These are phyloP conservation scores for Termitomyces sp. DNA, from an alignment of 768 basidiomycete genomes.

Conservation along the genomic window DNA sequence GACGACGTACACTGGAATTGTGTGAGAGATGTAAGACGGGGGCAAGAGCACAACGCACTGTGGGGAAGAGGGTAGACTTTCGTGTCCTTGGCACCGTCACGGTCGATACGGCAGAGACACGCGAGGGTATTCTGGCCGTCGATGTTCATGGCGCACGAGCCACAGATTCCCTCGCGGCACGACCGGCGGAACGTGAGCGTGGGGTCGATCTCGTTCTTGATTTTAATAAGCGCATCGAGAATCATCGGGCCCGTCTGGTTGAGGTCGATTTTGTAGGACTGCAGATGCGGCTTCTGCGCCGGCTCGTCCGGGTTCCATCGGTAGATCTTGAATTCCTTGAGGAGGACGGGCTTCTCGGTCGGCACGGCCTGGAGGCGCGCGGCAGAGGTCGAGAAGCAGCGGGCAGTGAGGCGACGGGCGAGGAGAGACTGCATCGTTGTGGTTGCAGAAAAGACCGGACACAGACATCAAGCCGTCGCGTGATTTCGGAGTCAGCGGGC, in stretches of 20 bases:
- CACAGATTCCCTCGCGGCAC: constrained; percentile 95
- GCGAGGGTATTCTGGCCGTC: constrained; percentile 98
- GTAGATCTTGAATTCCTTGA: constrained; percentile 98
- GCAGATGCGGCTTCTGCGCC: constrained; percentile 83
- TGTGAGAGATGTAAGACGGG: not conserved
- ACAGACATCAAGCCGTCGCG: constrained; percentile 9
- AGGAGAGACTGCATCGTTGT: constrained; percentile 20
- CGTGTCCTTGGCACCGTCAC: constrained; percentile 62
- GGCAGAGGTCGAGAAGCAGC: constrained; percentile 18
- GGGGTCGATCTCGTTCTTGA: constrained; percentile 98
- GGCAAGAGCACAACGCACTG: constrained; percentile 59
- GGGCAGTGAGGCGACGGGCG: constrained; percentile 9
- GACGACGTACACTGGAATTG: constrained; percentile 85
- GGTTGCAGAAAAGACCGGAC: not conserved
- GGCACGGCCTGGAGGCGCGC: constrained; percentile 43
- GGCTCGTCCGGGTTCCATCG: constrained; percentile 99
- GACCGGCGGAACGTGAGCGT: constrained; percentile 95
- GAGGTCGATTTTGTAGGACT: constrained; percentile 89
- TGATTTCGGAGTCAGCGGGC: constrained; percentile 22
- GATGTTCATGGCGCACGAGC: constrained; percentile 99
- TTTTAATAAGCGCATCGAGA: constrained; percentile 94
- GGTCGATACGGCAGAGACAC: constrained; percentile 93
- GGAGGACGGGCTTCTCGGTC: constrained; percentile 62
- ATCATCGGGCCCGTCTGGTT: constrained; percentile 97
- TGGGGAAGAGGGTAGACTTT: constrained; percentile 98